A percentile compares a stretch with the other conserved stretches of the same genome.
Conservation (phyloP, 2,329 filamentous ascomycete genomes). For the Massarina eburnea region DNA sequence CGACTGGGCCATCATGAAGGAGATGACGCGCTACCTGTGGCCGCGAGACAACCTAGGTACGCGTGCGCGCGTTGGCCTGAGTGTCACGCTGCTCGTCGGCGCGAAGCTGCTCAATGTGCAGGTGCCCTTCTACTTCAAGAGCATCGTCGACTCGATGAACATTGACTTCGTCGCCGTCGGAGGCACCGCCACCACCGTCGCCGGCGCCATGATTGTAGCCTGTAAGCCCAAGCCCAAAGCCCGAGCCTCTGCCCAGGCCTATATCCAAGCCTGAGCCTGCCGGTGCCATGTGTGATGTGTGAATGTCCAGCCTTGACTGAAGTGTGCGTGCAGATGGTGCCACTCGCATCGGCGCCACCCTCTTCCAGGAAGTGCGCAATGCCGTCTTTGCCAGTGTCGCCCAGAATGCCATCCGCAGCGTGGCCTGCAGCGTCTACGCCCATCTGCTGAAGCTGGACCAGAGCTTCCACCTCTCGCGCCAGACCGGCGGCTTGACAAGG, state of each 20-base stretch:
- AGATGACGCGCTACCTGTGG: slow-evolving; percentile 97
- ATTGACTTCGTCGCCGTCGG: slow-evolving; percentile 83
- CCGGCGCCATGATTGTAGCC: slow-evolving; percentile 88
- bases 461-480: slow-evolving; percentile 89
- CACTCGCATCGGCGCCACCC: slow-evolving; percentile 81
- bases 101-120: slow-evolving; percentile 95
- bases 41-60: slow-evolving; percentile 84
- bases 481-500: slow-evolving; percentile 90
- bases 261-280: slow-evolving; percentile 15
- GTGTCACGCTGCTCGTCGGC: slow-evolving; percentile 80
- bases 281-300: slow-evolving; percentile 6
- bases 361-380: slow-evolving; percentile 93
- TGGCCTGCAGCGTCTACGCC: slow-evolving; percentile 89
- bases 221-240: slow-evolving; percentile 53
- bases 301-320: slow-evolving; percentile 14
- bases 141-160: slow-evolving; percentile 96
- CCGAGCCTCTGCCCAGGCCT: slow-evolving; percentile 3
- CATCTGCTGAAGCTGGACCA: slow-evolving; percentile 87
- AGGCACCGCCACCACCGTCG: slow-evolving; percentile 86
- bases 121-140: slow-evolving; percentile 99
- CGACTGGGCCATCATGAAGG: slow-evolving; percentile 98
- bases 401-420: slow-evolving; percentile 90
- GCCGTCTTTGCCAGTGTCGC: slow-evolving; percentile 96
- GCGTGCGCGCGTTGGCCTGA: slow-evolving; percentile 80
- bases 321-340: slow-evolving; percentile 63